These are phyloP conservation scores for Syncephalastrum contaminatum DNA, from an alignment of 371 early-diverging fungal genomes.

Conservation along the genomic window DNA sequence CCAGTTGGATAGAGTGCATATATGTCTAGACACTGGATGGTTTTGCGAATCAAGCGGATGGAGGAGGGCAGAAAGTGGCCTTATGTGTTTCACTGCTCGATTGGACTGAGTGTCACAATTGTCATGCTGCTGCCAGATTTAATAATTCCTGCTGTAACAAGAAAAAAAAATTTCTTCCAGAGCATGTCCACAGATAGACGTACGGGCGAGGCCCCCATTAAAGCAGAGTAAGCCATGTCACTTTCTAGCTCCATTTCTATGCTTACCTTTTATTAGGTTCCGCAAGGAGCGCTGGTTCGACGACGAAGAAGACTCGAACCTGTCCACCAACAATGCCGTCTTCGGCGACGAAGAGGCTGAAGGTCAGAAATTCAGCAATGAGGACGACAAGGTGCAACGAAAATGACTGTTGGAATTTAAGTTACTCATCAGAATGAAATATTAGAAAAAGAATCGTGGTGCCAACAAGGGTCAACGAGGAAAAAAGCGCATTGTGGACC, in stretches of 20 bases:
- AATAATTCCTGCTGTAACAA: too few species aligned
- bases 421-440: background rate
- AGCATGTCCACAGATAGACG: background rate
- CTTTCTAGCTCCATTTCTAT: background rate
- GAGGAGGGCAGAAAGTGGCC: too few species aligned
- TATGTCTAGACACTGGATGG: too few species aligned
- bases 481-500: conserved; percentile 39
- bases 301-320: conserved; percentile 17
- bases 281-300: conserved; percentile 44
- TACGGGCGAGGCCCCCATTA: conserved; percentile 17
- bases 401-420: background rate
- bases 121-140: too few species aligned
- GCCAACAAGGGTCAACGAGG: conserved; percentile 41
- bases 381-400: conserved; percentile 17
- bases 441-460: conserved; percentile 23
- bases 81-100: too few species aligned
- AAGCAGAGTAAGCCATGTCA: conserved; percentile 8
- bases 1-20: too few species aligned
- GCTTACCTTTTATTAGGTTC: conserved; percentile 19
- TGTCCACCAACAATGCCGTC: conserved; percentile 4
- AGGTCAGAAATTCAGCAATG: conserved; percentile 18
- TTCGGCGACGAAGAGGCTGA: conserved; percentile 31
- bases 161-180: background rate
- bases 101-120: too few species aligned
- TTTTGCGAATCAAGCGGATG: too few species aligned